phyloP scores from a whole-genome alignment of 768 basidiomycete species.

The Termitomyces bulborhizus region DNA sequence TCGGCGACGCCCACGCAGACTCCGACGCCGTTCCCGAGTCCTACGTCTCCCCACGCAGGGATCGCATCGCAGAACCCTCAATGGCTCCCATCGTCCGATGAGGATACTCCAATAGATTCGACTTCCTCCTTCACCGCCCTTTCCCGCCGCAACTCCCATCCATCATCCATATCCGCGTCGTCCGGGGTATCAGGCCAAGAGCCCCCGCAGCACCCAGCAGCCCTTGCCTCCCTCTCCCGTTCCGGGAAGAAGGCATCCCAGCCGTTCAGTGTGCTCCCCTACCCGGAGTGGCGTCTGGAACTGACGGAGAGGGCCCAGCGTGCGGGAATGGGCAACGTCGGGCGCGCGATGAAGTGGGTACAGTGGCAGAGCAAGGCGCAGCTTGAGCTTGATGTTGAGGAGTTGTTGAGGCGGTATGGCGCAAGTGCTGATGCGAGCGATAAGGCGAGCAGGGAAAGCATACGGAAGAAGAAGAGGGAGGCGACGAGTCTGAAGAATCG shows the following conservation, averaged over 20 bases:
- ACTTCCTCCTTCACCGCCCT: neutral
- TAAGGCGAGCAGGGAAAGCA: conserved; percentile 1
- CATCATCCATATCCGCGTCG: conserved; percentile 6
- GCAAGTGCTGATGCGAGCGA: conserved; percentile 9
- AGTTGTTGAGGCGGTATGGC: conserved; percentile 15
- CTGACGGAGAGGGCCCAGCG: conserved; percentile 45
- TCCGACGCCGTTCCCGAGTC: conserved; percentile 22
- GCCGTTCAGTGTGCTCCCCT: conserved; percentile 39
- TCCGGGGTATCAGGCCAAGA: conserved; percentile 1
- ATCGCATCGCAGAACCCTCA: neutral
- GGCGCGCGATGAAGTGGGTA: conserved; percentile 46
- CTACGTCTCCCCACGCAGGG: conserved; percentile 7
- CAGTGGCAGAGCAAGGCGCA: conserved; percentile 19
- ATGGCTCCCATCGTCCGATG: conserved; percentile 4
- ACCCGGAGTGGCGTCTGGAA: conserved; percentile 61
- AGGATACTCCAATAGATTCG: neutral
- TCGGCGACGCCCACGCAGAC: conserved; percentile 20
- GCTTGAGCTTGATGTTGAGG: conserved; percentile 14
- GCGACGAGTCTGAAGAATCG: conserved; percentile 15
- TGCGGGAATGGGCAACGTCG: conserved; percentile 54
- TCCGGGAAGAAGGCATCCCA: conserved; percentile 10
- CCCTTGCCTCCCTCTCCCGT: conserved; percentile 12
- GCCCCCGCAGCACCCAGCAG: conserved; percentile 11
- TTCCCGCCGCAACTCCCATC: neutral
- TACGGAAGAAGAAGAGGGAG: conserved; percentile 8